These are phyloP conservation scores for Trametes cingulata DNA, from an alignment of 768 basidiomycete genomes.

Conservation along the genomic window DNA sequence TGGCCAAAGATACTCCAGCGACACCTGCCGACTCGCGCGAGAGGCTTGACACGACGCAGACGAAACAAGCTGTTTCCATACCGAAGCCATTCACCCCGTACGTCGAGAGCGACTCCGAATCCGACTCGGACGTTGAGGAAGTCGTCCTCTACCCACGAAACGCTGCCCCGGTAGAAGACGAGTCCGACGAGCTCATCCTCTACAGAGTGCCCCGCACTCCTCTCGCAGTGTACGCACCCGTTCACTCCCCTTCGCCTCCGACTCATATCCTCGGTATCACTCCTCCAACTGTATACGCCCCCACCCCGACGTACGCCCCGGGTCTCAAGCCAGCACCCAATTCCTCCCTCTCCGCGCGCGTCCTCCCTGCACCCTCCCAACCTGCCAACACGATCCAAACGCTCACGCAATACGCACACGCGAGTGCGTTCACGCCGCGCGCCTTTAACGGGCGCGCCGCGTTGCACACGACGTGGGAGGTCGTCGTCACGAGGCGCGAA, in stretches of 20 bases:
- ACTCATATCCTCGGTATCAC: background rate
- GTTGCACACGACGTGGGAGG: no score
- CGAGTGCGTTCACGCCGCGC: background rate
- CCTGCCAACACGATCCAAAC: no score
- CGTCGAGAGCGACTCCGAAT: background rate
- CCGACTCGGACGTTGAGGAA: background rate
- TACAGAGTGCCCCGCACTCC: background rate
- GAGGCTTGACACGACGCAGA: no score
- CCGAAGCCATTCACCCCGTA: background rate
- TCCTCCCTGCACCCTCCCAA: background rate
- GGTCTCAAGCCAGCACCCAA: background rate
- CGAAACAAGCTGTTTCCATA: no score
- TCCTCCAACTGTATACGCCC: background rate
- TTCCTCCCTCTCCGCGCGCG: background rate
- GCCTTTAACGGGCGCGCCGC: background rate
- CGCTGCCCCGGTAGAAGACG: background rate
- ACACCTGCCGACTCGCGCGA: background rate
- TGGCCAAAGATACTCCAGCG: background rate
- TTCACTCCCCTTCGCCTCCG: background rate
- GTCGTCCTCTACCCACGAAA: background rate
- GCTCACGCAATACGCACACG: background rate
- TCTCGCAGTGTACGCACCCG: background rate
- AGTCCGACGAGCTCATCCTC: background rate
- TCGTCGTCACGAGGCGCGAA: no score
- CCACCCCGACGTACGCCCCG: background rate